These are phyloP conservation scores for Lepidium sativum DNA, from an alignment of 345 rosid genomes.

Conservation along the genomic window DNA sequence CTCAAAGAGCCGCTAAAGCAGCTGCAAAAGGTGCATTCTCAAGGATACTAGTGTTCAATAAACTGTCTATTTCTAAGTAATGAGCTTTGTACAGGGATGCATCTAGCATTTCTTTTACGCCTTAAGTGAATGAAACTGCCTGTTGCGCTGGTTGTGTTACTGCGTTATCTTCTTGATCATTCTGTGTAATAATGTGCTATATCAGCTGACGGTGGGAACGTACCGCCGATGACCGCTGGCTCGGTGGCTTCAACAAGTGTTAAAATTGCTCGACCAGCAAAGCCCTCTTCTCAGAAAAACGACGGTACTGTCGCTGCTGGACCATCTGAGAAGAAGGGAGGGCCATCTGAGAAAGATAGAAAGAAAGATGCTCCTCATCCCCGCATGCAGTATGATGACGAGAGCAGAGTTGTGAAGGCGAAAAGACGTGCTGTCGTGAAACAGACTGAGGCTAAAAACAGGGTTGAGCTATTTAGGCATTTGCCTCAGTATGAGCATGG, in stretches of 20 bases:
- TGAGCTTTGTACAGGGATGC: background rate
- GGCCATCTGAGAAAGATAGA: constrained; percentile 68
- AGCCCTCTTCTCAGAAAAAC: constrained; percentile 50
- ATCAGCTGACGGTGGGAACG: constrained; percentile 52
- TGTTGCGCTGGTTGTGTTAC: background rate
- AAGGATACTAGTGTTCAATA: background rate
- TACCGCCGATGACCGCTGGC: constrained; percentile 29
- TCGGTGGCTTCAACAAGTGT: constrained; percentile 27
- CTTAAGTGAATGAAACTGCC: background rate
- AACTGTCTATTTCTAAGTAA: background rate
- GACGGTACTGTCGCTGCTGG: constrained; percentile 41
- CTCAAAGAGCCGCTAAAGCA: constrained; percentile 89
- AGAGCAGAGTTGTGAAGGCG: constrained; percentile 83
- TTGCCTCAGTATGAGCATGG: constrained; percentile 96
- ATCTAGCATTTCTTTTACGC: background rate
- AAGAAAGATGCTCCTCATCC: constrained; percentile 96
- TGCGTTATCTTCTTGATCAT: background rate
- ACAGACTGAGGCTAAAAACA: constrained; percentile 78
- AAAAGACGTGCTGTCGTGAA: constrained; percentile 84
- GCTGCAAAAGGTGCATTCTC: constrained; percentile 62
- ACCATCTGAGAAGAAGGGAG: constrained; percentile 67
- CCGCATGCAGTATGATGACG: constrained; percentile 90
- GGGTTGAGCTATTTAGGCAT: constrained; percentile 94
- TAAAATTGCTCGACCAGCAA: constrained; percentile 46
- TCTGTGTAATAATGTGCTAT: background rate